Percentiles rank a stretch among this genome's conserved stretches.
Evolutionary conservation across 2,329 filamentous ascomycete genomes (phyloP).

Genomic region (Hymenoscyphus fraxineus): DNA sequence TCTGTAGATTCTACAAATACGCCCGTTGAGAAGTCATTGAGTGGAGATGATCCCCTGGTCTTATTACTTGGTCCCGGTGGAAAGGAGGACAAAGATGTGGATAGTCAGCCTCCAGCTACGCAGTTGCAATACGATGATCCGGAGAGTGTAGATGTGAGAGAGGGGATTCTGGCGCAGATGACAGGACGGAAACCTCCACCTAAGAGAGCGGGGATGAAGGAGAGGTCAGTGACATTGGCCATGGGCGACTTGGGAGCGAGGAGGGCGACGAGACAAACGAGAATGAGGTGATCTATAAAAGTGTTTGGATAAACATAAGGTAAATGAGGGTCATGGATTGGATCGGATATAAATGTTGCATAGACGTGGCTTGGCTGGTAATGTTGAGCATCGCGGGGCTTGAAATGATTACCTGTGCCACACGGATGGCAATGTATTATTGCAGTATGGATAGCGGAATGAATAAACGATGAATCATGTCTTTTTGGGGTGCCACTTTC

Average conservation of each 20-base stretch:
- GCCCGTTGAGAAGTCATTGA: slow-evolving; percentile 28
- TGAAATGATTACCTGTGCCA: no score
- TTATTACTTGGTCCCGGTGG: slow-evolving; percentile 22
- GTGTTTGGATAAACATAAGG: no score
- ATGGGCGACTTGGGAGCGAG: neutral
- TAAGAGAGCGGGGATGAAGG: slow-evolving; percentile 17
- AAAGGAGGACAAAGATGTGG: slow-evolving; percentile 11
- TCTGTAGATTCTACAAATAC: slow-evolving; percentile 40
- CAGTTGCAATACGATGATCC: slow-evolving; percentile 34
- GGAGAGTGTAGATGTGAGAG: slow-evolving; percentile 29
- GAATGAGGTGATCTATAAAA: neutral
- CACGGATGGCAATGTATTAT: no score
- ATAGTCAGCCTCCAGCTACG: slow-evolving; percentile 28
- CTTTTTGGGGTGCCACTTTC: no score
- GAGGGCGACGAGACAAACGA: neutral
- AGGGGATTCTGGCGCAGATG: slow-evolving; percentile 32
- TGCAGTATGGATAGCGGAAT: no score
- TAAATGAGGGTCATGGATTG: no score
- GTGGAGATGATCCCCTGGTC: slow-evolving; percentile 24
- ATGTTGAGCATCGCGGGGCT: no score
- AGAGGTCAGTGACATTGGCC: slow-evolving; percentile 21
- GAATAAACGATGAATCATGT: no score
- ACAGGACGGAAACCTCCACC: slow-evolving; percentile 28
- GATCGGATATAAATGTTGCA: no score
- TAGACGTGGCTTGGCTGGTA: no score